Evolutionary conservation across 106 monocot species (phyloP).

Genomic region (Xerophyta viscosa): DNA sequence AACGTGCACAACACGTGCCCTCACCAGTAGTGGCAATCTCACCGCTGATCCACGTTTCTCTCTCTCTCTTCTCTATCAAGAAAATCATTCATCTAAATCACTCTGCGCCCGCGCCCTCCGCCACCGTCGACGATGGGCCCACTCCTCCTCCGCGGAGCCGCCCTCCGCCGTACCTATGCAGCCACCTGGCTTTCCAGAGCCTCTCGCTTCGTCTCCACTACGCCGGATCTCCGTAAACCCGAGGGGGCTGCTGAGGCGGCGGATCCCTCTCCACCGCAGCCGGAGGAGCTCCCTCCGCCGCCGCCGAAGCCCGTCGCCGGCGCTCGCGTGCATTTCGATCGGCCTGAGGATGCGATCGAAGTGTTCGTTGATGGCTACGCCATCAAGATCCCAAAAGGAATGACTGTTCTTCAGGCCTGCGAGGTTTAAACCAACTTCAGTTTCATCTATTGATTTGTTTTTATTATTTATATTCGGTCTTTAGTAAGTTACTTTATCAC

Average conservation of each 20-base stretch:
- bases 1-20: too few species aligned
- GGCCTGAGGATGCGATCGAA: constrained; percentile 85
- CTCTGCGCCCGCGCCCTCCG: too few species aligned
- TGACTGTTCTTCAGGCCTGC: constrained; percentile 96
- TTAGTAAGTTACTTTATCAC: too few species aligned
- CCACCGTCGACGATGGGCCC: constrained; percentile 34
- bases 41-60: too few species aligned
- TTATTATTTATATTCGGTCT: too few species aligned
- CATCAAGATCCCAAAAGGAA: constrained; percentile 92
- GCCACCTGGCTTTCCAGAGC: constrained; percentile 2
- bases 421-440: too few species aligned
- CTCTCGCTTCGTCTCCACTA: constrained; percentile 8
- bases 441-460: too few species aligned
- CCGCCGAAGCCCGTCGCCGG: constrained; percentile 60
- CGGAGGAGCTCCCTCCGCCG: constrained; percentile 17
- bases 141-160: constrained; percentile 42
- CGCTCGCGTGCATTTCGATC: constrained; percentile 50
- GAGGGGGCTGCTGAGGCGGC: constrained; percentile 35
- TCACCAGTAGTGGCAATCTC: too few species aligned
- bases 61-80: too few species aligned
- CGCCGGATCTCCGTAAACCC: constrained; percentile 76
- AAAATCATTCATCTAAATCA: too few species aligned
- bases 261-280: constrained; percentile 16
- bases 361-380: constrained; percentile 87
- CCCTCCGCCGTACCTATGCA: constrained; percentile 18